Base-by-base conservation (phyloP, 1,139 yeast genomes). In the Groenewaldozyma sp. region DNA sequence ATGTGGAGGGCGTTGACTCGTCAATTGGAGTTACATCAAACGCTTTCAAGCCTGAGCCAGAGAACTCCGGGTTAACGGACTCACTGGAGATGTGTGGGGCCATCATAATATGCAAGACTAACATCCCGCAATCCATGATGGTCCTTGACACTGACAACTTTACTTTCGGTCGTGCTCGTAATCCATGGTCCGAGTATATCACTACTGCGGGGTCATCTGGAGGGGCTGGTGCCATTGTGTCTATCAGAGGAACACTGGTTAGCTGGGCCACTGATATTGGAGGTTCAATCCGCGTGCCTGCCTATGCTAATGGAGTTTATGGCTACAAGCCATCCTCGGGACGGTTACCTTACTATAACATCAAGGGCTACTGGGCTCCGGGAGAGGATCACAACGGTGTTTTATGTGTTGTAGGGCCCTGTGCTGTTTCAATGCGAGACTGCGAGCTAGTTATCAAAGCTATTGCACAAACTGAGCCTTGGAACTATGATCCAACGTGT, bases 221-320 rank as follows among this genome's bases (percentile, higher is more conserved):
- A 5, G 83, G 83, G 35, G 82, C 74, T 51, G 80, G 75, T 10
- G 71, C 81, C 0, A 53, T 76, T 14, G 56, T 75, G 20, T 78
- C 71, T 1, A 55, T 71, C 24, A 62, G 64, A 34, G 78, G 73
- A 4, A 63, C 76, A 0, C 54, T 65, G 9, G 49, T 75, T 27
- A 82, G 81, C 0, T 57, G 76, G 31, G 82, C 81, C 10, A 73
- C 81, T 13, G 82, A 78, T 56, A 74, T 78, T 47, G 83, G 82
- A 11, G 83, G 83, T 3, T 67, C 76, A 18, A 74, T 77, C 40
- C 60, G 83, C 41, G 65, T 67, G 42, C 83, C 84, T 1, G 71
- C 79, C 2, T 64, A 70, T n/a, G 70, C 71, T 43, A 69, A 72
- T 37, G 79, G 78, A 0, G 52, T 74, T 2, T 76, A 66, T 53